These are phyloP conservation scores for Sistotremastrum niveocremeum DNA, from an alignment of 768 basidiomycete species.

Conservation along the genomic window DNA sequence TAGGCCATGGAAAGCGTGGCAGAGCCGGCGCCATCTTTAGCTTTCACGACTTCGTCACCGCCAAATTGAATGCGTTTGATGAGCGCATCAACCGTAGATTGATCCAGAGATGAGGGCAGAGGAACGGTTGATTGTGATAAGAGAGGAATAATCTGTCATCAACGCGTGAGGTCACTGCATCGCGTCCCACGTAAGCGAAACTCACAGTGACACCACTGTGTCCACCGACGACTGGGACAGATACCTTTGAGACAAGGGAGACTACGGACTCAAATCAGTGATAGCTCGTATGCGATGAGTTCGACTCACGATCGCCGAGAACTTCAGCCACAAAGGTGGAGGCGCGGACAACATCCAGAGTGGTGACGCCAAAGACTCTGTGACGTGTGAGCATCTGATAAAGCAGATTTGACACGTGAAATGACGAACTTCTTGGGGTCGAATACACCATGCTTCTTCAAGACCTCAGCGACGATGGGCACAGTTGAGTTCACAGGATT, in stretches of 20 bases:
- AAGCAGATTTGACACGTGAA: neutral
- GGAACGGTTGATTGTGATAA: constrained; percentile 81
- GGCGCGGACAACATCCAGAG: constrained; percentile 94
- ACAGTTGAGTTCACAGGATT: constrained; percentile 99
- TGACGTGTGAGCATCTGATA: neutral
- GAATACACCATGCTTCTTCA: constrained; percentile 86
- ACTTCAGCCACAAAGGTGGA: constrained; percentile 88
- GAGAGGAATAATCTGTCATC: constrained; percentile 69
- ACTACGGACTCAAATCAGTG: constrained; percentile 6
- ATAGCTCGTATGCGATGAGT: neutral
- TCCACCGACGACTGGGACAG: constrained; percentile 88
- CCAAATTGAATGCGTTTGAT: constrained; percentile 87
- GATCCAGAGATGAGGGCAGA: constrained; percentile 44
- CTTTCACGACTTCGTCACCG: constrained; percentile 96
- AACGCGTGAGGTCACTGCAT: neutral
- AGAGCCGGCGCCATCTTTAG: constrained; percentile 87
- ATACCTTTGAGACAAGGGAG: constrained; percentile 43
- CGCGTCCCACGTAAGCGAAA: neutral
- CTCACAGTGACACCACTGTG: constrained; percentile 84
- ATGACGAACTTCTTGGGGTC: constrained; percentile 70
- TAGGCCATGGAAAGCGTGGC: constrained; percentile 97
- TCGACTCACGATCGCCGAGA: constrained; percentile 32
- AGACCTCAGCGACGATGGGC: constrained; percentile 88
- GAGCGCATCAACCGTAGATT: constrained; percentile 40
- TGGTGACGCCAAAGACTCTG: constrained; percentile 96